phyloP scores from a whole-genome alignment of 2,329 filamentous ascomycete genomes.

The Microcera coccophila region DNA sequence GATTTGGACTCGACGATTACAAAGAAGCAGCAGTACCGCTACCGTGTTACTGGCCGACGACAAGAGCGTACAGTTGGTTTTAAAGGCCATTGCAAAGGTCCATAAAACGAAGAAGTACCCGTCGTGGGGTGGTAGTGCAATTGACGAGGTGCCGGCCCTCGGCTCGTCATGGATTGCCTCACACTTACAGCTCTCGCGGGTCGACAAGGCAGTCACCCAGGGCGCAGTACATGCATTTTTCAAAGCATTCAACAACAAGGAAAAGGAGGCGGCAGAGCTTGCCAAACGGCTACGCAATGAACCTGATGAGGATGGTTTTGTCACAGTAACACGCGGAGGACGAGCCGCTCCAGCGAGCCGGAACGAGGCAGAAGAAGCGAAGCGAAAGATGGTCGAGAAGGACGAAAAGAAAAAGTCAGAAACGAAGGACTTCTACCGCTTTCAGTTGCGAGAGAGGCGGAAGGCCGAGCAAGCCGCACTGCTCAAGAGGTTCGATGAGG shows the following conservation, averaged over 20 bases:
- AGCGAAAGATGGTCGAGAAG: constrained; percentile 59
- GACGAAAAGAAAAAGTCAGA: constrained; percentile 59
- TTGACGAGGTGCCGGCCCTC: constrained; percentile 53
- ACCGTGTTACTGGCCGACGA: constrained; percentile 81
- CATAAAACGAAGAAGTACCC: constrained; percentile 58
- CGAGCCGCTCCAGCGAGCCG: constrained; percentile 68
- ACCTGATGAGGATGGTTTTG: constrained; percentile 91
- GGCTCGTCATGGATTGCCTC: constrained; percentile 56
- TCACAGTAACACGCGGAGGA: constrained; percentile 82
- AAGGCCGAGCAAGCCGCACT: constrained; percentile 69
- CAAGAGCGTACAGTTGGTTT: constrained; percentile 67
- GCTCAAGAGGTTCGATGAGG: constrained; percentile 69
- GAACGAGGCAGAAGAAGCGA: constrained; percentile 63
- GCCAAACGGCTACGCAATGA: constrained; percentile 66
- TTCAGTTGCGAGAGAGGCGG: constrained; percentile 74
- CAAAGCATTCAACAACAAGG: constrained; percentile 70
- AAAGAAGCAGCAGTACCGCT: constrained; percentile 71
- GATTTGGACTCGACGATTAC: constrained; percentile 68
- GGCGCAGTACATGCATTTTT: constrained; percentile 80
- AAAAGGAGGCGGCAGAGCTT: constrained; percentile 58
- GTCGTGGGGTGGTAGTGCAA: constrained; percentile 63
- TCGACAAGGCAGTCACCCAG: constrained; percentile 64
- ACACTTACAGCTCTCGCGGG: constrained; percentile 70
- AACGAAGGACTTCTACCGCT: constrained; percentile 74
- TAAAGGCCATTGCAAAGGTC: constrained; percentile 69